phyloP scores from a whole-genome alignment of 2,329 filamentous ascomycete species.

The Thelonectria discophora region DNA sequence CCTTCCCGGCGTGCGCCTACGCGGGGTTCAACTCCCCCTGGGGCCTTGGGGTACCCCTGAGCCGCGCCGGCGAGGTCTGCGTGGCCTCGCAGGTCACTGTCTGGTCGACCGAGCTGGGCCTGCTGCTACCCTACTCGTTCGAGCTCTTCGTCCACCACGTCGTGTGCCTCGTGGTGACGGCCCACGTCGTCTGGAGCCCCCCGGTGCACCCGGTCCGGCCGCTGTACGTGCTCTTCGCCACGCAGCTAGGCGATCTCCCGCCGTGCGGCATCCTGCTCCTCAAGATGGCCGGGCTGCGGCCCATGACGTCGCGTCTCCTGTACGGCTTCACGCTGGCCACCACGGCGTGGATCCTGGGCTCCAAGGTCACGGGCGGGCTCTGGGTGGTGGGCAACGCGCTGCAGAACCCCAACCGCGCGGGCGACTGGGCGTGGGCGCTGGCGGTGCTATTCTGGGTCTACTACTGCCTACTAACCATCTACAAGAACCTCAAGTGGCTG shows the following conservation, averaged over 20 bases:
- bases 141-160: conserved; percentile 41
- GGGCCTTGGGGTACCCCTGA: conserved; percentile 33
- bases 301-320: conserved; percentile 29
- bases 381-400: conserved; percentile 33
- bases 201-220: conserved; percentile 39
- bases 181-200: conserved; percentile 36
- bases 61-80: conserved; percentile 35
- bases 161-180: conserved; percentile 34
- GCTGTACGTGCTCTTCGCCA: conserved; percentile 39
- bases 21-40: conserved; percentile 34
- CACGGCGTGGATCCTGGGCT: conserved; percentile 23
- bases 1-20: conserved; percentile 18
- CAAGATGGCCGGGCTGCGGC: conserved; percentile 28
- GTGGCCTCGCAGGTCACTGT: conserved; percentile 36
- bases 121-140: conserved; percentile 24
- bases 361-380: conserved; percentile 30
- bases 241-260: conserved; percentile 39
- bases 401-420: conserved; percentile 30
- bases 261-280: conserved; percentile 32
- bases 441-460: conserved; percentile 35
- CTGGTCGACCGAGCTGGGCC: conserved; percentile 37
- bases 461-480: conserved; percentile 30
- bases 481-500: conserved; percentile 33
- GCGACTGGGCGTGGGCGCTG: conserved; percentile 37
- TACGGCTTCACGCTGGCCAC: conserved; percentile 27